Conservation (phyloP, 441 rosid genomes). For the Pelargonium australe region DNA sequence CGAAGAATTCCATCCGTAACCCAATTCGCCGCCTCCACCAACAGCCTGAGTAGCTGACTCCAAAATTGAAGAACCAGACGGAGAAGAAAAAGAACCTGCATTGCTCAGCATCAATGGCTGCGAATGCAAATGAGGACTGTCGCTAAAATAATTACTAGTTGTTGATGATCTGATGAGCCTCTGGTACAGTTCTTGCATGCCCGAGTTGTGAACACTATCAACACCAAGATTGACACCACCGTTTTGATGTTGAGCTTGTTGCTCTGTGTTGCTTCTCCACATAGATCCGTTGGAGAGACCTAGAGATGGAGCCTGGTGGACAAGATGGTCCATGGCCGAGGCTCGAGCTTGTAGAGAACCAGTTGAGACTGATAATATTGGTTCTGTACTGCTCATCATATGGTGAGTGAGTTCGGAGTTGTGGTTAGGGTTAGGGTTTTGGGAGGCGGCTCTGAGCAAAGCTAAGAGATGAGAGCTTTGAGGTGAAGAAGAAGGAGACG, state of each 20-base stretch:
- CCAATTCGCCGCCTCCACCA: slow-evolving; percentile 32
- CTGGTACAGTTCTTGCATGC: slow-evolving; percentile 55
- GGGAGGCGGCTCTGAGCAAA: slow-evolving; percentile 34
- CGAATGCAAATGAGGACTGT: slow-evolving; percentile 17
- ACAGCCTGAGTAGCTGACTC: slow-evolving; percentile 42
- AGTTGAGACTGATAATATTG: slow-evolving; percentile 2
- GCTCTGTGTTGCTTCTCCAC: slow-evolving; percentile 37
- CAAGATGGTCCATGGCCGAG: slow-evolving; percentile 32
- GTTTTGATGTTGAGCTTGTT: slow-evolving; percentile 33
- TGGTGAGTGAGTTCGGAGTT: slow-evolving; percentile 28
- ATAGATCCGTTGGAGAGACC: slow-evolving; percentile 36
- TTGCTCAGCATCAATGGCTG: slow-evolving; percentile 29
- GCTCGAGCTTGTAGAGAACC: slow-evolving; percentile 29
- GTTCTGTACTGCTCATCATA: slow-evolving; percentile 15
- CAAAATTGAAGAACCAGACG: slow-evolving; percentile 32
- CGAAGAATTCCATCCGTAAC: slow-evolving; percentile 51
- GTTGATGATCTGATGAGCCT: slow-evolving; percentile 38
- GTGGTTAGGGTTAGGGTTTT: slow-evolving; percentile 42
- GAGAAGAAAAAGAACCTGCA: slow-evolving; percentile 28
- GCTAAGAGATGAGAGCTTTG: slow-evolving; percentile 48
- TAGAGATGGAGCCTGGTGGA: slow-evolving; percentile 31
- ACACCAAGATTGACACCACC: slow-evolving; percentile 21
- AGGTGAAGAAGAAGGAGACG: slow-evolving; percentile 25
- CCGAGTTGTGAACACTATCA: slow-evolving; percentile 44
- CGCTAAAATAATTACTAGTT: slow-evolving; percentile 21